These are phyloP conservation scores for Zygoascus hellenicus DNA, from an alignment of 1,139 yeast genomes.

Conservation along the genomic window DNA sequence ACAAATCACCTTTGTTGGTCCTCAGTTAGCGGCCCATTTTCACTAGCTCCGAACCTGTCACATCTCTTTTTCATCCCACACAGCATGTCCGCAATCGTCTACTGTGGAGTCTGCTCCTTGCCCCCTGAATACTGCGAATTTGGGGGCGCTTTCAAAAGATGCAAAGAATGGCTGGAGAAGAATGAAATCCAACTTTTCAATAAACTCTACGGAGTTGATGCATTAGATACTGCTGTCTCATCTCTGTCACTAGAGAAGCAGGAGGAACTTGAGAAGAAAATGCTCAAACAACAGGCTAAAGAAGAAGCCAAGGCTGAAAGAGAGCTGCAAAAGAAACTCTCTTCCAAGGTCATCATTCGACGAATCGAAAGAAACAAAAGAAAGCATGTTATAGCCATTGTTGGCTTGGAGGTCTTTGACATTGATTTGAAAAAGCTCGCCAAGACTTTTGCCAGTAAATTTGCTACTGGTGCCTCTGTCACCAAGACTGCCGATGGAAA, in stretches of 20 bases:
- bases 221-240: conserved; percentile 46
- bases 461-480: conserved; percentile 97
- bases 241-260: conserved; percentile 68
- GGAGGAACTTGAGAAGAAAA: conserved; percentile 72
- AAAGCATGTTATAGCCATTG: conserved; percentile 79
- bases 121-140: conserved; percentile 96
- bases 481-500: conserved; percentile 86
- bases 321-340: conserved; percentile 69
- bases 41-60: background rate
- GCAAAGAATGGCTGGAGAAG: conserved; percentile 75
- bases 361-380: conserved; percentile 88
- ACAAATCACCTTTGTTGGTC: too few relatives aligned
- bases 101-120: conserved; percentile 80
- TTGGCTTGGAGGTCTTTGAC: conserved; percentile 81
- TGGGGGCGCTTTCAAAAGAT: conserved; percentile 73
- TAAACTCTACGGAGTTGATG: conserved; percentile 47
- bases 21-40: too few relatives aligned
- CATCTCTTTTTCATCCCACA: background rate
- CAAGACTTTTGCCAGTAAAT: conserved; percentile 86
- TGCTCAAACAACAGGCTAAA: conserved; percentile 79
- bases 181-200: conserved; percentile 52
- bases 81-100: conserved; percentile 34
- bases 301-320: conserved; percentile 87
- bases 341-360: conserved; percentile 76
- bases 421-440: conserved; percentile 87